These are phyloP conservation scores for Xylaria sp. DNA, from an alignment of 2,329 filamentous ascomycete species.

Conservation along the genomic window DNA sequence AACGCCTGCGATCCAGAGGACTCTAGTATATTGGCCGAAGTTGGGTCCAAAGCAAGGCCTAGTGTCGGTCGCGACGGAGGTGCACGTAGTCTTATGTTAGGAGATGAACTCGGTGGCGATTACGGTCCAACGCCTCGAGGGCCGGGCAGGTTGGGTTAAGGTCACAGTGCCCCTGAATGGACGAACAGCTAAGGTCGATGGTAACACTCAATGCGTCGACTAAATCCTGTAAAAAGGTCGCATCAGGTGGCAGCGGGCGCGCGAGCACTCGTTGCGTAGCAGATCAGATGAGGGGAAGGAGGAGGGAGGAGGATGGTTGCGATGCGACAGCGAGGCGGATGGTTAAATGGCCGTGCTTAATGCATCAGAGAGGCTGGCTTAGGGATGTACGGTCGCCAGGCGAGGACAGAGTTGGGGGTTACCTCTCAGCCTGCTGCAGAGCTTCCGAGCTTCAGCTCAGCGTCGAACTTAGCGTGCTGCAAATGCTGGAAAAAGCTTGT, in stretches of 20 bases:
- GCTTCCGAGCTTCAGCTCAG: conserved; percentile 22
- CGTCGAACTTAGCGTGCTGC: not conserved
- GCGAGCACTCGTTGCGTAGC: not conserved
- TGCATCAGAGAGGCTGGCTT: conserved; percentile 8
- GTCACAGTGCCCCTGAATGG: not conserved
- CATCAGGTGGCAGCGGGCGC: conserved; percentile 1
- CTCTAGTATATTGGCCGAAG: conserved; percentile 13
- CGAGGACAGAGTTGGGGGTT: conserved; percentile 26
- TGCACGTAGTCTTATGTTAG: conserved; percentile 2
- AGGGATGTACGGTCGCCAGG: not conserved
- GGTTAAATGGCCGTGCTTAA: conserved; percentile 36
- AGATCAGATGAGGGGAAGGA: conserved; percentile 26
- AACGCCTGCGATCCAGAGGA: conserved; percentile 25
- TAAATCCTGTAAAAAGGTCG: conserved; percentile 7
- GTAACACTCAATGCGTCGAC: conserved; percentile 11
- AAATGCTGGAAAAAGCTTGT: not conserved
- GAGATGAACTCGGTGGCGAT: not conserved
- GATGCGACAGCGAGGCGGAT: conserved; percentile 37
- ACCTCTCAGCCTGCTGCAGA: conserved; percentile 32
- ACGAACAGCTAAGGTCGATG: not conserved
- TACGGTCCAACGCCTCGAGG: conserved; percentile 10
- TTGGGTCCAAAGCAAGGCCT: conserved; percentile 11
- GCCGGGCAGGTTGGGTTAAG: not conserved
- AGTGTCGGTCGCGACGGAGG: conserved; percentile 21
- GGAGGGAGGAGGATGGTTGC: conserved; percentile 24